Percentiles rank a stretch among this genome's conserved stretches.
Conservation (phyloP, 495 filamentous ascomycete genomes). For the Aspergillus panamensis region DNA sequence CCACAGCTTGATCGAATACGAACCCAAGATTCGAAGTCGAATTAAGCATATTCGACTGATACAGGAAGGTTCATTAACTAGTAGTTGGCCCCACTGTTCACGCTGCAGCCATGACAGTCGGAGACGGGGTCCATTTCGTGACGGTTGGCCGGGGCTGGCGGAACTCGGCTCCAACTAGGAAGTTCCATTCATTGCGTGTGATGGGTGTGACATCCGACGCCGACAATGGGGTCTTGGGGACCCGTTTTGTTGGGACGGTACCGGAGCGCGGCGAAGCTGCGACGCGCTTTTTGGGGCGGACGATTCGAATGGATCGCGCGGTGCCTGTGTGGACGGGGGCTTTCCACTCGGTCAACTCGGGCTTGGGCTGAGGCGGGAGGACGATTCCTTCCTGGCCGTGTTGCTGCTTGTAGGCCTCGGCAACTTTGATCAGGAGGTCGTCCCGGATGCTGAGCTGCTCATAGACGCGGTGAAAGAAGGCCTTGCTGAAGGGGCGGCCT, state of each 20-base stretch:
- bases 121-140: conserved; percentile 46
- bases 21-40: neutral
- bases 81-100: conserved; percentile 16
- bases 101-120: conserved; percentile 35
- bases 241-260: conserved; percentile 27
- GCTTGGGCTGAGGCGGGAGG: conserved; percentile 26
- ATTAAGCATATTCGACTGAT: no score
- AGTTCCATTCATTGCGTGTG: conserved; percentile 48
- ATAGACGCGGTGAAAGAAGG: conserved; percentile 58
- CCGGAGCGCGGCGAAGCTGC: conserved; percentile 19
- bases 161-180: conserved; percentile 36
- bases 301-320: neutral
- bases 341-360: conserved; percentile 22
- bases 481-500: conserved; percentile 54
- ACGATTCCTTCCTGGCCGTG: conserved; percentile 51
- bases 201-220: conserved; percentile 48
- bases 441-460: conserved; percentile 57
- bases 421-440: conserved; percentile 52
- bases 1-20: neutral
- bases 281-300: conserved; percentile 22
- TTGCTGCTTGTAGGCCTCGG: conserved; percentile 53
- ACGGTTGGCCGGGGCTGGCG: conserved; percentile 32
- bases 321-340: conserved; percentile 22
- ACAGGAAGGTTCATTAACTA: neutral
- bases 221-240: conserved; percentile 44